Evolutionary conservation across 495 filamentous ascomycete species (phyloP), one percentile per base, ranked within the genome.

Genomic region (Podospora conica): DNA sequence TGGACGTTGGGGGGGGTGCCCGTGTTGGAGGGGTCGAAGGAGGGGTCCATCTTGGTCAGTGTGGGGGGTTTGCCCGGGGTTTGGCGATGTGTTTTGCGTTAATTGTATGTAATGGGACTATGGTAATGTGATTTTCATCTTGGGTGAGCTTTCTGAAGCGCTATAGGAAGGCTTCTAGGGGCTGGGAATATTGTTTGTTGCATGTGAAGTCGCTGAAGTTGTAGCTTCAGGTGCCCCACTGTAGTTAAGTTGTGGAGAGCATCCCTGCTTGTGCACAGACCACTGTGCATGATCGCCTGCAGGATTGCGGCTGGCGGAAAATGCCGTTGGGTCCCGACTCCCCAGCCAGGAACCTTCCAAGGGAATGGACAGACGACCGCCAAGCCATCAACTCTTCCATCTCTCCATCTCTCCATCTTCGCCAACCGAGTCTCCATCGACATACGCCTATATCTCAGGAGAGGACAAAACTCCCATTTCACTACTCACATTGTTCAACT

Each of bases 1-100:
- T 77, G 74, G 60, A 73, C 69, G 63, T 73, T 70, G 53, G 59
- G 23, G 21, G 58, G 28, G 20, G 15, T 1, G 15, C n/a, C n/a
- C n/a, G 55, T 6, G 48, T 58, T 63, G 25, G 25, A 20, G 28
- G 53, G 40, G 40, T 48, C 40, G 18, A 48, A 48, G 15, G 40
- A 48, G 40, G 23, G 33, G 25, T 64, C 25, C 40, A 56, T 61
- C 25, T 12, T 11, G 24, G 61, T 25, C 29, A 54, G 65, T 9
- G 28, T 8, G 28, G 57, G n/a, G 33, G 53, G 61, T 3, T 69
- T 29, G 53, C 20, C 6, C 53, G 6, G 48, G 9, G 31, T 9
- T 61, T 61, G 1, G 40, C 3, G 18, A 23, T n/a, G 21, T 8
- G 27, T 59, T 56, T 22, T 24, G 18, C 5, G 40, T n/a, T 18